phyloP scores from a whole-genome alignment of 768 basidiomycete genomes.

The Gloeopeniophorella convolvens region DNA sequence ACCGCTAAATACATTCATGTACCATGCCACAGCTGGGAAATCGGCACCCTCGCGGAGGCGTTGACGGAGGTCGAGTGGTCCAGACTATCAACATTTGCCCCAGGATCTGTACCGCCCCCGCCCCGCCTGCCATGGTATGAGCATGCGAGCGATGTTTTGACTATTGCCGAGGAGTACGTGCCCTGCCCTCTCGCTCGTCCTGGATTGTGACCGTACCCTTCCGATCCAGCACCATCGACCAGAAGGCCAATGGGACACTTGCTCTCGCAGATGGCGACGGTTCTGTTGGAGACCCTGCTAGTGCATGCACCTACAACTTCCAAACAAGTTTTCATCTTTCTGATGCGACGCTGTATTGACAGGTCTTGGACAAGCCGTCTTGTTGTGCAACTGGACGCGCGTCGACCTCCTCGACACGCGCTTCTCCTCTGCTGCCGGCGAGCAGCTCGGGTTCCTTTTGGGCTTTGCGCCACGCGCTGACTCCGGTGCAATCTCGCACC shows the following conservation, averaged over 20 bases:
- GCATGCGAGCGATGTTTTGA: slow-evolving; percentile 35
- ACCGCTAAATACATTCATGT: neutral
- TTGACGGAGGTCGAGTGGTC: slow-evolving; percentile 48
- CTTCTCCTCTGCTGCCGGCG: slow-evolving; percentile 38
- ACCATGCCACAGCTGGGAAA: slow-evolving; percentile 46
- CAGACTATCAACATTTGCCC: slow-evolving; percentile 41
- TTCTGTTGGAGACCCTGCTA: slow-evolving; percentile 57
- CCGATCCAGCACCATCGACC: slow-evolving; percentile 31
- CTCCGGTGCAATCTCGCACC: slow-evolving; percentile 55
- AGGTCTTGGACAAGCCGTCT: slow-evolving; percentile 49
- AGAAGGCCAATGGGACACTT: slow-evolving; percentile 32
- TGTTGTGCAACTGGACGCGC: slow-evolving; percentile 48
- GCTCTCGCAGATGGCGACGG: slow-evolving; percentile 41
- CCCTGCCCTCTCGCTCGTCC: neutral
- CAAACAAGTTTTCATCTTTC: neutral
- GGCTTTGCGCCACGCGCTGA: slow-evolving; percentile 36
- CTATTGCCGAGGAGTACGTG: slow-evolving; percentile 36
- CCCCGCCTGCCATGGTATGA: slow-evolving; percentile 24
- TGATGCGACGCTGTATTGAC: neutral
- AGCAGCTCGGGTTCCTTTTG: slow-evolving; percentile 45
- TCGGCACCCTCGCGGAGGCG: slow-evolving; percentile 52
- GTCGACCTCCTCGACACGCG: slow-evolving; percentile 27
- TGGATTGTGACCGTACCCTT: neutral
- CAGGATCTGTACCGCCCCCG: slow-evolving; percentile 39
- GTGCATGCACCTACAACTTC: slow-evolving; percentile 26